Conservation (phyloP, 768 basidiomycete species). For the Trichaptum fuscoviolaceum region DNA sequence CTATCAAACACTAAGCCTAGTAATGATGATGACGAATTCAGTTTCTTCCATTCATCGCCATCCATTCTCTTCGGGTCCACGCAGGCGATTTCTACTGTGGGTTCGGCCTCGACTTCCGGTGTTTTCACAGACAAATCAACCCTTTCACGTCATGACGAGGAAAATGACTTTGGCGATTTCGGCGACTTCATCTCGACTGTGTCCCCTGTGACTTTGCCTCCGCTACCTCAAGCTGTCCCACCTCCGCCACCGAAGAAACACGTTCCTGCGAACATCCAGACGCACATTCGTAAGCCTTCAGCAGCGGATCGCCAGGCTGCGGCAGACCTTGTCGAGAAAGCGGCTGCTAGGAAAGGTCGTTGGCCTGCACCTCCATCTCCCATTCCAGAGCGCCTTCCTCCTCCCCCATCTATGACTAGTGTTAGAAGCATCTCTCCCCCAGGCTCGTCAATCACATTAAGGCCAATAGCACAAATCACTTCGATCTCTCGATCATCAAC, state of each 20-base stretch:
- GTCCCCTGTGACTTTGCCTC: background rate
- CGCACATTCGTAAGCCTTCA: conserved; percentile 25
- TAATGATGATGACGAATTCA: conserved; percentile 44
- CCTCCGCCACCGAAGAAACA: conserved; percentile 23
- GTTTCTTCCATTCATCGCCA: conserved; percentile 39
- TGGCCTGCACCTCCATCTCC: conserved; percentile 48
- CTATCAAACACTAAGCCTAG: conserved; percentile 14
- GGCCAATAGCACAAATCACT: background rate
- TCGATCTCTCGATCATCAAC: background rate
- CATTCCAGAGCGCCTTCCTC: conserved; percentile 6
- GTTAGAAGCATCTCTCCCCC: background rate
- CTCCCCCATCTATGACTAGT: background rate
- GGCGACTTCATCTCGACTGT: conserved; percentile 25
- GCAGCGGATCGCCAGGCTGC: conserved; percentile 52
- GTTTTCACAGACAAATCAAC: conserved; percentile 6
- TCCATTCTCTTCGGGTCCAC: conserved; percentile 9
- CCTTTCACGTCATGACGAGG: conserved; percentile 3
- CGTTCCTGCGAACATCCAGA: conserved; percentile 18
- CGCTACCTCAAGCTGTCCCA: conserved; percentile 19
- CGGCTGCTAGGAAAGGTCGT: conserved; percentile 40
- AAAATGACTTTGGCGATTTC: conserved; percentile 27
- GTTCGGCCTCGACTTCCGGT: conserved; percentile 1
- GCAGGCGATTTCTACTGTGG: conserved; percentile 10
- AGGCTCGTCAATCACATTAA: background rate
- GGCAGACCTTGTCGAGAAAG: conserved; percentile 49